phyloP scores from a whole-genome alignment of 192 early-diverging fungal species.

The Jimgerdemannia flammicorona region DNA sequence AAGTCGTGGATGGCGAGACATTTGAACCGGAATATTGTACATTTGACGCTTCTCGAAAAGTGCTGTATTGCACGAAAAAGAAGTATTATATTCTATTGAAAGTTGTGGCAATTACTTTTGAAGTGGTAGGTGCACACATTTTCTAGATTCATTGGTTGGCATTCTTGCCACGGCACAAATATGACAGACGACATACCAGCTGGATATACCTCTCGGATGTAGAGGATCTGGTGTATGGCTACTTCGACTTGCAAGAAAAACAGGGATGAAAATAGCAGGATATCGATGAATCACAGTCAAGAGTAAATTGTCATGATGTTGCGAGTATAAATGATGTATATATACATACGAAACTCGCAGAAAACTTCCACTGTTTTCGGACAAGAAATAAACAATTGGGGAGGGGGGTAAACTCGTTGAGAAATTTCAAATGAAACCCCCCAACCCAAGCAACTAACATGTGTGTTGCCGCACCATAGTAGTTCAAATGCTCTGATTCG shows the following conservation, averaged over 20 bases:
- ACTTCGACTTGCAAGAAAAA: conserved; percentile 1
- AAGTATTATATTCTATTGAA: too few species aligned
- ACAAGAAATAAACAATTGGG: not conserved
- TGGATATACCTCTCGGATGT: conserved; percentile 15
- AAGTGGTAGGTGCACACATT: too few species aligned
- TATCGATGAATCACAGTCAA: not conserved
- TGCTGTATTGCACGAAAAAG: not conserved
- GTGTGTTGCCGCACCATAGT: too few species aligned
- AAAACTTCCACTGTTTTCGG: not conserved
- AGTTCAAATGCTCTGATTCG: too few species aligned
- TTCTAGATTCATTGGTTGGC: not conserved
- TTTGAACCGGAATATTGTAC: conserved; percentile 45
- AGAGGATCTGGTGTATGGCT: conserved; percentile 1
- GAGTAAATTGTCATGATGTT: not conserved
- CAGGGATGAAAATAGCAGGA: not conserved
- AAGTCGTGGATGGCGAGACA: conserved; percentile 45
- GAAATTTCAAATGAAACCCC: not conserved
- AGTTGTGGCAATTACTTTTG: too few species aligned
- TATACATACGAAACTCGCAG: conserved; percentile 1
- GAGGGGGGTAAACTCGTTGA: not conserved
- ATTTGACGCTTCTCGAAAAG: conserved; percentile 42
- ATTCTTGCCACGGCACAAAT: conserved; percentile 22
- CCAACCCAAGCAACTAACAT: not conserved
- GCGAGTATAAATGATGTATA: not conserved
- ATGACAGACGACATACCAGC: conserved; percentile 22